Base-by-base conservation (phyloP, 225 moss, liverwort and hornwort genomes). In the Rhytidiadelphus loreus region DNA sequence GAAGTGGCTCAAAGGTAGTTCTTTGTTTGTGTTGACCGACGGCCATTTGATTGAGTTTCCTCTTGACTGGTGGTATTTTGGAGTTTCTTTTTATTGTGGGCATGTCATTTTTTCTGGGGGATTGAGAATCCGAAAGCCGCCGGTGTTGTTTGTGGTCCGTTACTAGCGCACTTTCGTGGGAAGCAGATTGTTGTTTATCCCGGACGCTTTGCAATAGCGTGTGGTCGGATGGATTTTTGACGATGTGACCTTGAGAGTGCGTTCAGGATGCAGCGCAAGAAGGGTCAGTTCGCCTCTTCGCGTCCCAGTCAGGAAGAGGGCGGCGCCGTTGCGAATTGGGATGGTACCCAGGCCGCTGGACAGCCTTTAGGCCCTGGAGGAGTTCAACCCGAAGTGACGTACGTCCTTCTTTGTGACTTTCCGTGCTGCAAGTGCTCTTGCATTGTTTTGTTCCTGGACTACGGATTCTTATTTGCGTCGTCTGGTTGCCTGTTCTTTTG, bases 281-380 rank as follows among this genome's bases (percentile, higher is more conserved):
- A 98, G 87, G 98, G 98, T 43, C 97, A 98, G 85, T 98, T 98
- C 77, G 98, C 97, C 35, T 98, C 98, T 44, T 97, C 97, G 70
- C 93, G 98, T 66, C 92, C 90, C 78, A 83, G 85, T 77, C 90
- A 90, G 77, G 95, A 95, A 46, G 97, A 97, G 85, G 94, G 91
- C 69, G 89, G 90, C 85, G 46, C 91, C 64, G 90, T 92, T 32
- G 88, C 95, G 30, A 96, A 93, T 79, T 97, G 98, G 98, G 98
- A 96, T 80, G 93, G 96, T 23, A 89, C 91, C 70, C 95, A 94
- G 83, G 82, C 91, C 81, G 71, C 94, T 53, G 93, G 95, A 39
- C 97, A 95, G 90, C 85, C 91, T 76, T 79, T 90, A n/a, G 96
- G 92, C 55, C 65, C 92, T 50, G 92, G 91, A 46, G 95, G 96